A percentile compares a stretch with the other conserved stretches of the same genome.
Conservation (phyloP, 805 yeast genomes). For the Candida nitratophila region DNA sequence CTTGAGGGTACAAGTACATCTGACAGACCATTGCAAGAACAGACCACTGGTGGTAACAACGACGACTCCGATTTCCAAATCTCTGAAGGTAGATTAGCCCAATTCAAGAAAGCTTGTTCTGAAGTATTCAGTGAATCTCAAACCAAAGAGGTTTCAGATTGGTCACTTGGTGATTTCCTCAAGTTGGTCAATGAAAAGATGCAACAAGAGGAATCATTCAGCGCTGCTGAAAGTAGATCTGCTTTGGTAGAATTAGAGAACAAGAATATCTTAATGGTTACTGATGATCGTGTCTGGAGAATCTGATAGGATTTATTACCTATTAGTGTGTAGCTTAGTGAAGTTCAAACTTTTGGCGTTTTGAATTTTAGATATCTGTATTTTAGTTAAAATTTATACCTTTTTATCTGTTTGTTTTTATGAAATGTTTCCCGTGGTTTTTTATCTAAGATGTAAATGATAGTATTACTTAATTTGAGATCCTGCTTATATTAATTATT, state of each 20-base stretch:
- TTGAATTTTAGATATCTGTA: neutral
- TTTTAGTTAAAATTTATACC: neutral
- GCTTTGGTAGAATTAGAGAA: constrained; percentile 36
- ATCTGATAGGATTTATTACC: constrained; percentile 17
- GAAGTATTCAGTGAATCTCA: constrained; percentile 34
- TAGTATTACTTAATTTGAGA: no score
- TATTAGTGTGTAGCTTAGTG: neutral
- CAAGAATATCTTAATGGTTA: constrained; percentile 39
- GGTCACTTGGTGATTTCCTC: constrained; percentile 17
- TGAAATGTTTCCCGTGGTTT: no score
- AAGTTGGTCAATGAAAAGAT: constrained; percentile 18
- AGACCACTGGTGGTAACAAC: constrained; percentile 2
- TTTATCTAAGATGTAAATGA: no score
- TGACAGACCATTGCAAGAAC: neutral
- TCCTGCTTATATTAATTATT: no score
- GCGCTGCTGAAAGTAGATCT: constrained; percentile 34
- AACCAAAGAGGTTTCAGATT: constrained; percentile 35
- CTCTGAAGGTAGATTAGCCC: constrained; percentile 42
- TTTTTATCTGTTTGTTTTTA: neutral
- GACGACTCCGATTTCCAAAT: constrained; percentile 27
- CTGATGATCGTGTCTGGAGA: constrained; percentile 43
- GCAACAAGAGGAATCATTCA: constrained; percentile 40
- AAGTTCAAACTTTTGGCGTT: neutral
- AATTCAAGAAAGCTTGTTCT: constrained; percentile 41
- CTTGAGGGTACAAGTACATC: constrained; percentile 5